Conservation (phyloP, 805 yeast genomes). For the Yamadazyma olivae region DNA sequence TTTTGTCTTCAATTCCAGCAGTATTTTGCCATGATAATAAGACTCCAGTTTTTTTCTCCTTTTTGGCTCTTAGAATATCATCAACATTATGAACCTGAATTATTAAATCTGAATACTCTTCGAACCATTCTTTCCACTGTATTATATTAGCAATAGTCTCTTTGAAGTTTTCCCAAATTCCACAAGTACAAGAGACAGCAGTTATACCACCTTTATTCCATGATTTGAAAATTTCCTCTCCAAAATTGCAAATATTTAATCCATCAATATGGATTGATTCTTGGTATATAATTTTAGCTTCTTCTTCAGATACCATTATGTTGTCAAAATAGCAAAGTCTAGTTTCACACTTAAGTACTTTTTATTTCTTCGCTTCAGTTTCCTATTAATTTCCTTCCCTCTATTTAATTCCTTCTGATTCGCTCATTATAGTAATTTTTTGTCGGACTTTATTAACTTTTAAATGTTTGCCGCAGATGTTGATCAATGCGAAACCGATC, state of each 20-base stretch:
- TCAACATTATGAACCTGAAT: slow-evolving; percentile 12
- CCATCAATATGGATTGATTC: slow-evolving; percentile 11
- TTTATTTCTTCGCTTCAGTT: too few species aligned
- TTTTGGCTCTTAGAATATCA: slow-evolving; percentile 10
- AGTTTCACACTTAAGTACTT: too few species aligned
- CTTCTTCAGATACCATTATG: slow-evolving; percentile 9
- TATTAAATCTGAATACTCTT: slow-evolving; percentile 9
- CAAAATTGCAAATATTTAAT: slow-evolving; percentile 10
- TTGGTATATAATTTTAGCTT: slow-evolving; percentile 8
- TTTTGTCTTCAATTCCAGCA: slow-evolving; percentile 13
- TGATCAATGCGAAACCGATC: too few species aligned
- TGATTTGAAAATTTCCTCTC: slow-evolving; percentile 9
- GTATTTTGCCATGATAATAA: slow-evolving; percentile 14
- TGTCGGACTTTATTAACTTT: too few species aligned
- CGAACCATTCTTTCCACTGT: slow-evolving; percentile 13
- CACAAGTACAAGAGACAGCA: slow-evolving; percentile 11
- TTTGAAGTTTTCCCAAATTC: slow-evolving; percentile 11
- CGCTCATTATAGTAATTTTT: too few species aligned
- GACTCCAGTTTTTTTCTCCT: slow-evolving; percentile 11
- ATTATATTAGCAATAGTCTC: slow-evolving; percentile 10
- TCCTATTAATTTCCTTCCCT: too few species aligned
- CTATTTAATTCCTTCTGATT: too few species aligned
- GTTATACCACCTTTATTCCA: slow-evolving; percentile 12
- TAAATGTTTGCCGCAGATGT: too few species aligned
- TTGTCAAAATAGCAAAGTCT: too few species aligned